Base-by-base conservation (phyloP, 192 early-diverging fungal species). In the Coemansia aciculifera region DNA sequence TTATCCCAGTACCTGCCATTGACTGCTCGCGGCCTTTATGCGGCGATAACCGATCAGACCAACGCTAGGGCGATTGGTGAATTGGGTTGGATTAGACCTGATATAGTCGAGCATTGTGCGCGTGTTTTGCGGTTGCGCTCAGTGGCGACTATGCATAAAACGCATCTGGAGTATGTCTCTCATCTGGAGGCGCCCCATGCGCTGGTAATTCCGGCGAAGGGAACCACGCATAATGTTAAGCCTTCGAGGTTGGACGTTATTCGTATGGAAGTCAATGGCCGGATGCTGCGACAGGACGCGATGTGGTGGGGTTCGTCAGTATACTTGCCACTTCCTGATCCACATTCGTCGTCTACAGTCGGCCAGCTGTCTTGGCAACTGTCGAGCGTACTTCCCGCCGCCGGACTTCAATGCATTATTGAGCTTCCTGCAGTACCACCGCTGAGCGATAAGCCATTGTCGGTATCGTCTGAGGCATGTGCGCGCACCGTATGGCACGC, bases 381-480 rank as follows among this genome's bases (percentile, higher is more conserved):
- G 3, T 4, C 42, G 9, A 32, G 15, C 1, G 49, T 64, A 1
- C 65, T 81, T 21, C 79, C 79, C 0, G 36, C 74, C 5, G 71
- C 49, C 15, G 79, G 79, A 0, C 74, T 81, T 3, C 79, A 81
- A 8, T 81, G 74, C 40, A 71, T 81, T 24, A 46, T 81, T 31
- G 36, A 64, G 44, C 2, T 76, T 0, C 70, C 75, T 3, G 39
- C 27, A 44, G 39, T 0, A 2, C 1, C 0, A 5, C 4, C 24
- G 12, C n/a, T 24, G 5, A 19, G 56, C 23, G 32, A 3, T 3
- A 31, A 39, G 8, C 19, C 29, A 10, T 38, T 62, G 11, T 71
- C 79, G 1, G 43, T 62, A 17, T 68, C 74, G 0, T 76, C 74
- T 2, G 79, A 81, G 29, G 7, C 67, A 1, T 42, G 62, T 17